These are phyloP conservation scores for Melastoma malabathricum DNA, from an alignment of 345 rosid genomes.

Conservation along the genomic window DNA sequence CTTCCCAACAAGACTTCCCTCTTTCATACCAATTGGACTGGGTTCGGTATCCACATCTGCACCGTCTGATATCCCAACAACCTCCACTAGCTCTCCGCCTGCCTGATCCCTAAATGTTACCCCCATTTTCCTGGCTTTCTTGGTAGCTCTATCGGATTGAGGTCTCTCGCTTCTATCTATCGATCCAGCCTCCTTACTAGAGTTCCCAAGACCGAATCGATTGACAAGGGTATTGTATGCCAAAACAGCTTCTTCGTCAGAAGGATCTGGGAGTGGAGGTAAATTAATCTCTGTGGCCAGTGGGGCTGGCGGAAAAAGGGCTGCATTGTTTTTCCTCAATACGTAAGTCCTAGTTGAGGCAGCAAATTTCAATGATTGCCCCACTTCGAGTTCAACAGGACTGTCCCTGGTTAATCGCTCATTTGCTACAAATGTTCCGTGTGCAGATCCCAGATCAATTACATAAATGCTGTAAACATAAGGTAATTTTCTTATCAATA, in stretches of 20 bases:
- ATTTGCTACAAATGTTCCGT: conserved; percentile 83
- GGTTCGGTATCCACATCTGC: conserved; percentile 94
- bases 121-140: conserved; percentile 45
- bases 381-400: conserved; percentile 55
- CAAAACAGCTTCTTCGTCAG: conserved; percentile 78
- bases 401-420: conserved; percentile 69
- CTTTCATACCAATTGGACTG: conserved; percentile 74
- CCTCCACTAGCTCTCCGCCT: conserved; percentile 81
- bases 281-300: conserved; percentile 51
- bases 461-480: conserved; percentile 46
- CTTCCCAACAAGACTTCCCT: conserved; percentile 92
- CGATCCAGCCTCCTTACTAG: conserved; percentile 13
- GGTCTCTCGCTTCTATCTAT: conserved; percentile 14
- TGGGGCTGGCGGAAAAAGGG: conserved; percentile 59
- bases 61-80: conserved; percentile 92
- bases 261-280: conserved; percentile 65
- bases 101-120: conserved; percentile 72
- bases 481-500: neutral
- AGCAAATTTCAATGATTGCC: conserved; percentile 83
- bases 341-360: conserved; percentile 82
- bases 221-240: conserved; percentile 74
- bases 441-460: conserved; percentile 68
- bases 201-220: conserved; percentile 49
- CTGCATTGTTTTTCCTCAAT: conserved; percentile 68
- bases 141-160: conserved; percentile 28